Conservation (phyloP, 2,329 filamentous ascomycete genomes). For the Neurospora sp. region DNA sequence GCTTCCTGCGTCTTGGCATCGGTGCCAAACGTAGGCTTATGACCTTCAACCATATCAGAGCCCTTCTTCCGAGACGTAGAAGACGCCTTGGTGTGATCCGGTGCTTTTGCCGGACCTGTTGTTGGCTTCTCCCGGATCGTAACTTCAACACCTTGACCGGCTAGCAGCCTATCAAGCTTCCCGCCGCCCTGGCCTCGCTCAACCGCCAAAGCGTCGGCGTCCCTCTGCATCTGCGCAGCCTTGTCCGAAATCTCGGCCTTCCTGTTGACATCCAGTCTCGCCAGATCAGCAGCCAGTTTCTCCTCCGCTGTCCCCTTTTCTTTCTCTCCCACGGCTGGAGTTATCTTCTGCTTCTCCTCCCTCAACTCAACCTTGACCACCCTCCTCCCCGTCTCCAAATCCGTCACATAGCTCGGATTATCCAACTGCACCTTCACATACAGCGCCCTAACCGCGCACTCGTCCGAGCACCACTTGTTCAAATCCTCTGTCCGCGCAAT, state of each 20-base stretch:
- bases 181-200: constrained; percentile 21
- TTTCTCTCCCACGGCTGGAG: neutral
- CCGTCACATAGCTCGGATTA: constrained; percentile 44
- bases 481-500: constrained; percentile 64
- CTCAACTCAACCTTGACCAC: constrained; percentile 52
- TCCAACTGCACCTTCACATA: constrained; percentile 84
- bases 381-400: constrained; percentile 5
- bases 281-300: constrained; percentile 8
- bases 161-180: neutral
- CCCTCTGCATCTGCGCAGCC: constrained; percentile 2
- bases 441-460: constrained; percentile 68
- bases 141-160: constrained; percentile 30
- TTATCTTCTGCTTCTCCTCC: constrained; percentile 4
- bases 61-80: constrained; percentile 13
- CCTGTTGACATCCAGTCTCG: constrained; percentile 8
- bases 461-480: constrained; percentile 78
- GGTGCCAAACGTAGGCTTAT: constrained; percentile 31
- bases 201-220: constrained; percentile 8
- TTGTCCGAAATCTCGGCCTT: neutral
- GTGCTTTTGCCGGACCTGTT: constrained; percentile 28
- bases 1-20: constrained; percentile 13
- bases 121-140: constrained; percentile 42
- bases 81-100: constrained; percentile 15
- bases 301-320: neutral
- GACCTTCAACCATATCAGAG: constrained; percentile 38